phyloP scores from a whole-genome alignment of 2,329 filamentous ascomycete genomes.

The Colletotrichum lupini region DNA sequence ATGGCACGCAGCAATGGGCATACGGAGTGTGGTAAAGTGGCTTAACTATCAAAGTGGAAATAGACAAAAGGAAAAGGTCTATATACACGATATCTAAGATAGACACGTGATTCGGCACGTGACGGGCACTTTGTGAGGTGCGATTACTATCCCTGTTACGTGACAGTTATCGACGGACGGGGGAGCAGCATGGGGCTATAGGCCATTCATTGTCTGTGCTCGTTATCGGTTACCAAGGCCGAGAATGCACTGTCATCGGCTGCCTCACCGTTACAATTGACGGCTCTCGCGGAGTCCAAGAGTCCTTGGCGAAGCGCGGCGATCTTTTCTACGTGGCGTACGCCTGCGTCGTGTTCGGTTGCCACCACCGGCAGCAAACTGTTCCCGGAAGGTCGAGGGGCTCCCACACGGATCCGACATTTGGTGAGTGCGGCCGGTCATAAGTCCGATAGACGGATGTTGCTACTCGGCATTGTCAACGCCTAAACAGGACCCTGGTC shows the following conservation, averaged over 20 bases:
- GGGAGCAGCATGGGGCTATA: background rate
- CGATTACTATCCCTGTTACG: too few species aligned
- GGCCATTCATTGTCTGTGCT: background rate
- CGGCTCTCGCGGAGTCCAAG: conserved; percentile 3
- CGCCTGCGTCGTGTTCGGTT: background rate
- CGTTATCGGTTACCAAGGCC: background rate
- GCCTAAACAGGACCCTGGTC: background rate
- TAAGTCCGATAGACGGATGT: background rate
- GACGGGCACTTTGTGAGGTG: too few species aligned
- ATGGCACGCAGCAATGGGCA: too few species aligned
- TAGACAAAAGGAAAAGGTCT: too few species aligned
- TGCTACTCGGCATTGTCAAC: background rate
- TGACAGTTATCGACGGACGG: background rate
- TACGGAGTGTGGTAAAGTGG: too few species aligned
- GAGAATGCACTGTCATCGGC: background rate
- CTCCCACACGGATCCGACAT: background rate
- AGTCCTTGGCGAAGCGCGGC: conserved; percentile 7
- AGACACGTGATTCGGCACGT: too few species aligned
- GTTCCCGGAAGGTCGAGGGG: background rate
- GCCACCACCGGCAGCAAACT: conserved; percentile 19
- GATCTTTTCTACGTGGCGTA: background rate
- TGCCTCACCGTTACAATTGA: background rate
- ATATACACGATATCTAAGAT: too few species aligned
- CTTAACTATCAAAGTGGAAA: too few species aligned
- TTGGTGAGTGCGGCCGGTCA: background rate